Conservation (phyloP, 345 rosid species). For the Populus euphratica region DNA sequence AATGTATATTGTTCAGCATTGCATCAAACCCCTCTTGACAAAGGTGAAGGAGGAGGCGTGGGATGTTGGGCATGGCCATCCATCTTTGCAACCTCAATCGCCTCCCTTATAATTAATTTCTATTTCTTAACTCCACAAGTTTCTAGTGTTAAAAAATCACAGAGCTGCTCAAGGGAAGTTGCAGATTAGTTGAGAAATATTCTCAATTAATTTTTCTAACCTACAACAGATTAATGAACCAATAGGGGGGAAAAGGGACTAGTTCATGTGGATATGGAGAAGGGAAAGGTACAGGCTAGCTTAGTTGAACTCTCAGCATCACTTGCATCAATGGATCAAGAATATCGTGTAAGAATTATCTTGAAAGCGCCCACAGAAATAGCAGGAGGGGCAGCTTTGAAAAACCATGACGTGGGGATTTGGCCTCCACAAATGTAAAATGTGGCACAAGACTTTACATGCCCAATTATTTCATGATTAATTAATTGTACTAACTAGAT, state of each 20-base stretch:
- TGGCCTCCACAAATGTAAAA: neutral
- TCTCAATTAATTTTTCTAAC: too few species aligned
- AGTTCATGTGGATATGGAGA: too few species aligned
- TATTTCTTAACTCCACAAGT: neutral
- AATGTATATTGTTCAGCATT: neutral
- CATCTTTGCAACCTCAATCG: neutral
- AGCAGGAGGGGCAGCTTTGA: neutral
- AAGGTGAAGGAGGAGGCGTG: neutral
- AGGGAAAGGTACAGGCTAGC: neutral
- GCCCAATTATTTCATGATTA: neutral
- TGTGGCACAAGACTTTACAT: neutral
- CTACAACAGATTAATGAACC: too few species aligned
- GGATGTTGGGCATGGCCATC: neutral
- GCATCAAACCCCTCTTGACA: neutral
- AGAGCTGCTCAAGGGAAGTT: neutral
- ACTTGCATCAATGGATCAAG: neutral
- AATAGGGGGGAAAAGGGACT: too few species aligned
- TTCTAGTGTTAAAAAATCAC: neutral
- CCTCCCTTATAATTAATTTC: neutral
- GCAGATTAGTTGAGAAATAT: too few species aligned
- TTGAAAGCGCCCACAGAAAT: neutral
- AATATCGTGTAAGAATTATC: neutral
- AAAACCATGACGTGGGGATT: neutral
- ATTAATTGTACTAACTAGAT: neutral
- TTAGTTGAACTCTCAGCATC: neutral